A percentile compares a stretch with the other conserved stretches of the same genome.
Conservation (phyloP, 2,329 filamentous ascomycete species). For the Aspergillus flavus region DNA sequence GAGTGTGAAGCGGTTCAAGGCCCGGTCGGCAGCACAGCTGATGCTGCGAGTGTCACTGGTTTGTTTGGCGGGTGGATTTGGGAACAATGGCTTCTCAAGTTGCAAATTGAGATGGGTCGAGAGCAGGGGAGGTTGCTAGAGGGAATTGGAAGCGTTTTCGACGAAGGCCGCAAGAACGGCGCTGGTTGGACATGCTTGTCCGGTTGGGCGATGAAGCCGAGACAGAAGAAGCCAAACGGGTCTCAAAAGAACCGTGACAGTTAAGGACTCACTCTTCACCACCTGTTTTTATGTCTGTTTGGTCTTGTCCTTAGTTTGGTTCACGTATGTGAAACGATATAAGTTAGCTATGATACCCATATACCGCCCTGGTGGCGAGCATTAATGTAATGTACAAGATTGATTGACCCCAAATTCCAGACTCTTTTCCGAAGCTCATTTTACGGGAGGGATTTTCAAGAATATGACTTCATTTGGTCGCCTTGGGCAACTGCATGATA, state of each 20-base stretch:
- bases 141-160: slow-evolving; percentile 59
- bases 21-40: slow-evolving; percentile 67
- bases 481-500: background rate
- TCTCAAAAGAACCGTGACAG: slow-evolving; percentile 1
- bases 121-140: slow-evolving; percentile 56
- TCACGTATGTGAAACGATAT: slow-evolving; percentile 2
- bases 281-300: slow-evolving; percentile 7
- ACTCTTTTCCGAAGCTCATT: background rate
- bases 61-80: slow-evolving; percentile 86
- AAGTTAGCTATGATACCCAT: slow-evolving; percentile 16
- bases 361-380: slow-evolving; percentile 17
- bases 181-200: slow-evolving; percentile 63
- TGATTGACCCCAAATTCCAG: background rate
- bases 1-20: slow-evolving; percentile 62
- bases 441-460: background rate
- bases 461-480: background rate
- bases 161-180: slow-evolving; percentile 61
- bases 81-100: slow-evolving; percentile 93
- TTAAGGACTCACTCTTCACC: slow-evolving; percentile 8
- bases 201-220: slow-evolving; percentile 61
- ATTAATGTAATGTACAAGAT: slow-evolving; percentile 22
- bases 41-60: slow-evolving; percentile 74
- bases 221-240: slow-evolving; percentile 16
- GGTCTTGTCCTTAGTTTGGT: slow-evolving; percentile 4
- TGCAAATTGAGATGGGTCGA: slow-evolving; percentile 83